Conservation (phyloP, 2,329 filamentous ascomycete species). For the Talaromyces atroroseus region DNA sequence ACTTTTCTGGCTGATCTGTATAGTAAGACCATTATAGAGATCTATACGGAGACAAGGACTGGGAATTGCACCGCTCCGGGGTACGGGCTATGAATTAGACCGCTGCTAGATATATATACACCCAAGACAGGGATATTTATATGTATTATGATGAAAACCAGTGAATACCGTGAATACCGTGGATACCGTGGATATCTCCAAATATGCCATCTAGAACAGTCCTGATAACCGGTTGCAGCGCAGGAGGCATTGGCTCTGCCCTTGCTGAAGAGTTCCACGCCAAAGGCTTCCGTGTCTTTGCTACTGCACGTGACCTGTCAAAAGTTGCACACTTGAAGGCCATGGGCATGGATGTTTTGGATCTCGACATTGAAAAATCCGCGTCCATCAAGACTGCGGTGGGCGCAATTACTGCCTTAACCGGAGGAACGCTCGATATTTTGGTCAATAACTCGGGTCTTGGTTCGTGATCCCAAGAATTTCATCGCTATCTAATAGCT, state of each 20-base stretch:
- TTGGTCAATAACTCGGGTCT: neutral
- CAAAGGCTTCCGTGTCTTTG: neutral
- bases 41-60: too few species aligned
- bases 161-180: too few species aligned
- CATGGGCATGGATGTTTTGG: neutral
- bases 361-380: neutral
- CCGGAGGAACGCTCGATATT: neutral
- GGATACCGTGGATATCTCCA: too few species aligned
- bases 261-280: slow-evolving; percentile 4
- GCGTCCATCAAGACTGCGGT: neutral
- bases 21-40: too few species aligned
- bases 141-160: too few species aligned
- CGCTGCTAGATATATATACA: too few species aligned
- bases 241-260: neutral
- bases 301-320: neutral
- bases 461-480: neutral
- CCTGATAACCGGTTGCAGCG: slow-evolving; percentile 1
- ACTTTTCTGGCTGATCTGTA: too few species aligned
- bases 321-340: neutral
- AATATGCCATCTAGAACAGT: neutral
- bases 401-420: neutral
- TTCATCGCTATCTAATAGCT: neutral
- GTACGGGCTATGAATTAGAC: too few species aligned
- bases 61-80: too few species aligned
- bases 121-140: too few species aligned